Percentiles rank a stretch among this genome's conserved stretches.
phyloP scores from a whole-genome alignment of 768 basidiomycete genomes.

The Lentinula aciculospora region DNA sequence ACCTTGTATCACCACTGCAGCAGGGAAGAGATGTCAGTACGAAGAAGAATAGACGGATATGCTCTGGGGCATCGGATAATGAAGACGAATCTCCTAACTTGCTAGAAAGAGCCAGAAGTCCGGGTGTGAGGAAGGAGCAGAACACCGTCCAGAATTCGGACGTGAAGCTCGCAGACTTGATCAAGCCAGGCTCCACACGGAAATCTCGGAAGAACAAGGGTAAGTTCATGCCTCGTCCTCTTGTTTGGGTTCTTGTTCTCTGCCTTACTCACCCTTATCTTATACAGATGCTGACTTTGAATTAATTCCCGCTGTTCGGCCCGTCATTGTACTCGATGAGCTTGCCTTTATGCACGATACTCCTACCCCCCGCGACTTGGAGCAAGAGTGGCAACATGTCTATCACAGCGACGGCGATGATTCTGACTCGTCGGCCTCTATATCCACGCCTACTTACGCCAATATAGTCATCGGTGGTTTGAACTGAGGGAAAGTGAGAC shows the following conservation, averaged over 20 bases:
- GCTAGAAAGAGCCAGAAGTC: constrained; percentile 11
- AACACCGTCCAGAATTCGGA: constrained; percentile 9
- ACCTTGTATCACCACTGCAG: constrained; percentile 7
- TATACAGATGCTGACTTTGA: constrained; percentile 48
- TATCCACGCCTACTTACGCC: constrained; percentile 34
- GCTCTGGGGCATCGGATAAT: constrained; percentile 13
- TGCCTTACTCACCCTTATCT: background rate
- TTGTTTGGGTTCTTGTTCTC: constrained; percentile 1
- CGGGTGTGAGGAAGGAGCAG: background rate
- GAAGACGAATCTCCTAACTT: constrained; percentile 12
- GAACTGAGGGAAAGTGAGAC: background rate
- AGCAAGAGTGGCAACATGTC: constrained; percentile 60
- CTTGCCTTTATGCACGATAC: constrained; percentile 11
- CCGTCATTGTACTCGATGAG: constrained; percentile 58
- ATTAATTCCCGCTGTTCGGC: constrained; percentile 44
- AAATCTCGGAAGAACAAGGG: constrained; percentile 38
- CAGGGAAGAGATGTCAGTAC: background rate
- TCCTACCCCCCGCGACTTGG: constrained; percentile 28
- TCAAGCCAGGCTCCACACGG: constrained; percentile 19
- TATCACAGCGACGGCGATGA: constrained; percentile 33
- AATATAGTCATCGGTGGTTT: constrained; percentile 17
- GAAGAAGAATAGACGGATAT: constrained; percentile 9
- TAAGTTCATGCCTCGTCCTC: constrained; percentile 18
- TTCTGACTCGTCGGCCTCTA: constrained; percentile 9
- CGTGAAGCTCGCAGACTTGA: constrained; percentile 27